Evolutionary conservation across 192 early-diverging fungal species (phyloP), one percentile per base, ranked within the genome.

Genomic region (Allomyces macrogynus): DNA sequence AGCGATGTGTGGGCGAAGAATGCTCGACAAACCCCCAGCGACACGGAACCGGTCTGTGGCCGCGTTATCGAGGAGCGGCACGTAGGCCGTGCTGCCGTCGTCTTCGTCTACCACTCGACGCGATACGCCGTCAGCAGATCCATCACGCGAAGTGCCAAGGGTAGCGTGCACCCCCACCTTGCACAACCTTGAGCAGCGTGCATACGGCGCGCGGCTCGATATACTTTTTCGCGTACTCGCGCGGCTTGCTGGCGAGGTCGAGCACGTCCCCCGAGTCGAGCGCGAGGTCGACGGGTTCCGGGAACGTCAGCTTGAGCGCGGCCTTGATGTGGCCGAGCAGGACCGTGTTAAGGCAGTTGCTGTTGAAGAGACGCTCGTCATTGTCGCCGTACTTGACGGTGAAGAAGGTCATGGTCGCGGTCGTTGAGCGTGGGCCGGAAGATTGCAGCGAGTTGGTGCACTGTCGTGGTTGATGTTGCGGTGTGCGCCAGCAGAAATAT

Each of bases 241-340:
- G 76, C 12, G 70, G 72, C 64, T 81, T 81, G 62, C 66, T 70
- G 10, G 63, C 54, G 44, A 81, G 65, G 63, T 81, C 80, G 10
- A 81, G 66, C 20, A 81, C 78, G 65, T 81, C 80, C 23, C 80
- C 80, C 25, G 74, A 64, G 62, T 81, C 80, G 25, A 71, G 71
- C 12, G 77, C 77, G 22, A 81, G 70, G 66, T 81, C 80, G 43
- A 81, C 67, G 16, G 14, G 25, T 18, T 63, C 62, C 4, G 40
- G 14, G n/a, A 63, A 63, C 12, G 14, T n/a, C 49, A 57, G 49
- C 20, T 57, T n/a, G 16, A 32, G 64, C 10, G 23, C 24, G 43
- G 24, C 14, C 63, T 73, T 73, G 24, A 77, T 62, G 62, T 81
- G 73, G 43, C 68, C 64, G 12, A 81, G 71, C 16, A 81, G 69